Percentiles rank a stretch among this genome's conserved stretches.
Conservation (phyloP, 1,139 yeast genomes). For the Meyerozyma carpophila region DNA sequence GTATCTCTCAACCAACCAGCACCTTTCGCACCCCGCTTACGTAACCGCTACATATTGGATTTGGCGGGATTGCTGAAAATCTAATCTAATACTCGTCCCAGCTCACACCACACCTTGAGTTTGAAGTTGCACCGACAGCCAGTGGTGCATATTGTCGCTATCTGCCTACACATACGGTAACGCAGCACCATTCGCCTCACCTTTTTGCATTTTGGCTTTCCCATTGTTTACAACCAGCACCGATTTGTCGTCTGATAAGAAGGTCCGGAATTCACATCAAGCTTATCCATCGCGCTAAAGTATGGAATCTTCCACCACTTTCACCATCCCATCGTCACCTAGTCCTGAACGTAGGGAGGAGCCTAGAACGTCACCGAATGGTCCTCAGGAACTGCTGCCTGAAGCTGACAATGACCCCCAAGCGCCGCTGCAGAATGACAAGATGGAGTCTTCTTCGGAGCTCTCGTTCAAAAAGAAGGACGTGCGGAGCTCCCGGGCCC, state of each 20-base stretch:
- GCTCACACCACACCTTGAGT: neutral
- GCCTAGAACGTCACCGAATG: neutral
- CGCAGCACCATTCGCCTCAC: neutral
- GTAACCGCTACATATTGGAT: neutral
- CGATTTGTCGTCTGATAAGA: neutral
- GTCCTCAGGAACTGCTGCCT: neutral
- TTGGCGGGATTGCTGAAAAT: neutral
- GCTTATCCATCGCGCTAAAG: neutral
- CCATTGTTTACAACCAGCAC: neutral
- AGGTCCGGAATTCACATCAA: neutral
- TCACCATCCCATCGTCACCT: neutral
- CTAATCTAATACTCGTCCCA: neutral
- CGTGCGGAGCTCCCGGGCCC: slow-evolving; percentile 47
- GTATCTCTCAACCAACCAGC: neutral
- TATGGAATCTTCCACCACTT: neutral
- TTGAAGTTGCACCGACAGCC: neutral
- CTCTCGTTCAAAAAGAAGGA: slow-evolving; percentile 50
- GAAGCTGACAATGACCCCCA: neutral
- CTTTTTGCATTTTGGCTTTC: neutral
- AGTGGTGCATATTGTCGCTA: too few species aligned
- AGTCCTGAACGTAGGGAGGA: neutral
- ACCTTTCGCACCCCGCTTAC: neutral
- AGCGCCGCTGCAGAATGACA: neutral
- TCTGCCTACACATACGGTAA: neutral
- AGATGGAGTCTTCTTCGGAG: slow-evolving; percentile 13